Base-by-base conservation (phyloP, 371 early-diverging fungal species). In the Synchytrium microbalum region DNA sequence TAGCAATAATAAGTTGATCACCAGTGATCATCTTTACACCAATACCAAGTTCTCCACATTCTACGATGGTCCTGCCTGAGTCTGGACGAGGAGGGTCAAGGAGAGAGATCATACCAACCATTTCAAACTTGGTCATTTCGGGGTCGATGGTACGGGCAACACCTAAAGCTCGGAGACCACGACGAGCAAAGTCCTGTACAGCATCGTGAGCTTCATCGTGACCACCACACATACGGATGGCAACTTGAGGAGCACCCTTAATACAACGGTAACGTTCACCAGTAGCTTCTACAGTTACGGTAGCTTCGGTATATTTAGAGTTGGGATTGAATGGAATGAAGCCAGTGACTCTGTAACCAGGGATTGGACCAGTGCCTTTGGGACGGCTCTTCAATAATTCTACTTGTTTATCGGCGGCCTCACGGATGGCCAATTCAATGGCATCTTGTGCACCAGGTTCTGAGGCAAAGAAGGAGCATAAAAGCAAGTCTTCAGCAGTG, bases 211-310 rank as follows among this genome's bases (percentile, higher is more conserved):
- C 91, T 38, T 86, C 83, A 60, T 82, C 79, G 76, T 90, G 83
- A 32, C 90, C 90, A 59, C 91, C 90, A 13, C 85, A 88, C 53
- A 94, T 83, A 62, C 80, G 75, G 61, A 91, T 79, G 60, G 94
- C 90, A 26, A 92, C 94, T 71, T 93, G 93, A 23, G 96, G 96
- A 24, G 96, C 95, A 66, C 96, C 96, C 81, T 95, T 95, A 68
- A 92, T 91, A 29, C 88, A 89, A 67, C 87, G 81, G 79, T 91
- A 94, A 28, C 78, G 73, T 60, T 80, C 81, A 55, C 77, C 83
- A 28, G 80, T 87, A 23, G 80, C 72, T 53, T 79, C 74, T 67
- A 87, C 84, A 61, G 81, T 78, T 38, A 94, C 87, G 2, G 88
- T 90, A 54, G 93, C 93, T 75, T 89, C 89, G 38, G 95, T 92